Base-by-base conservation (phyloP, 2,329 filamentous ascomycete genomes). In the Lasiodiplodia sp. region DNA sequence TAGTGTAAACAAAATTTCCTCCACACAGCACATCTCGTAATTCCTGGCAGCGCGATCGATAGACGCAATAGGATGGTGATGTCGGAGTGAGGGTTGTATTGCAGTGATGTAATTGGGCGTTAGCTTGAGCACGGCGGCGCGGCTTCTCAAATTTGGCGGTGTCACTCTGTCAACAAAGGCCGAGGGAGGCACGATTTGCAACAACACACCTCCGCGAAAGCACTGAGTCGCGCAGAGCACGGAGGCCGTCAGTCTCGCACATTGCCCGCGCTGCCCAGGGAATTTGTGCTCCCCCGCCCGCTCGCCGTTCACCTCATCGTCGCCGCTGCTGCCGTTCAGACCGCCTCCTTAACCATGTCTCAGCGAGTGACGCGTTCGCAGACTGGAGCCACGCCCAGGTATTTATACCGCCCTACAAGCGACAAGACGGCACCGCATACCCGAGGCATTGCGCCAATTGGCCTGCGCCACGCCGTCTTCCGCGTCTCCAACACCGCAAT, bases 311-410 rank as follows among this genome's bases (percentile, higher is more conserved):
- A 8, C 25, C 25, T 23, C 31, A 8, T 18, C 47, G 60, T 11
- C 37, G 40, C 31, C 28, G 60, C 47, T 28, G 44, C 44, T 14
- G 47, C 60, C 40, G 31, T 34, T 38, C 21, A 51, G 44, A 52
- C 60, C 47, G 60, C 60, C 63, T 66, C 63, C 63, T 62, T 52
- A 71, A 71, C 68, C 72, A 80, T 80, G 79, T 76, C 77, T 47
- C 72, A 76, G 73, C 74, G 78, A 72, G 76, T 83, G 68, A 85
- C 83, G 68, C 79, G 83, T 40, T 83, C 81, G 62, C 80, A 83
- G 76, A 81, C 82, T 40, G 83, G 83, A 70, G 83, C 81, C 74
- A 84, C 83, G 65, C 83, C 82, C 49, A 80, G 77, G 83, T 85
- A 75, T 75, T 80, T 55, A 65, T 38, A 52, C 28, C 60, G 60